Percentiles rank a stretch among this genome's conserved stretches.
Conservation (phyloP, 1,284 basidiomycete species). For the Neotropicomus parvogracilis region DNA sequence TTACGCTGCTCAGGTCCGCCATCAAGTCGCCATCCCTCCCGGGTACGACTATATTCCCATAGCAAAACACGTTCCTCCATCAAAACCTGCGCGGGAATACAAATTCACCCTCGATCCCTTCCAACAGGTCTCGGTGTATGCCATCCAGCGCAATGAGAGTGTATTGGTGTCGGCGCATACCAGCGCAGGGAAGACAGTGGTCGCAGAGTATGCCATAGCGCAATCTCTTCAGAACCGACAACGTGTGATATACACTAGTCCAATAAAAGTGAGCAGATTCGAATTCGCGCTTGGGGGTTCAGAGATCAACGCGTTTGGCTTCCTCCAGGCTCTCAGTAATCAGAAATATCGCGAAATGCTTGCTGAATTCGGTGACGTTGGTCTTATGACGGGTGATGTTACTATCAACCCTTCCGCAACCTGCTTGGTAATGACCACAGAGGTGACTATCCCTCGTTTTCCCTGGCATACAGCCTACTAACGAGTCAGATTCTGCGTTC, state of each 20-base stretch:
- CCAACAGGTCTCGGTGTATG: conserved; percentile 91
- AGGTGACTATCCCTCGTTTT: conserved; percentile 52
- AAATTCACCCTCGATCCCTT: conserved; percentile 98
- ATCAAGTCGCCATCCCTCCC: conserved; percentile 94
- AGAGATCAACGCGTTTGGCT: conserved; percentile 7
- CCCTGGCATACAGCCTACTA: background rate
- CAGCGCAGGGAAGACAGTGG: conserved; percentile 97
- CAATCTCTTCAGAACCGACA: conserved; percentile 91
- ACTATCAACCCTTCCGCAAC: conserved; percentile 97
- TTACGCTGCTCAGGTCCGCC: conserved; percentile 61
- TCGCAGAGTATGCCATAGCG: conserved; percentile 99
- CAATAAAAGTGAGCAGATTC: conserved; percentile 82
- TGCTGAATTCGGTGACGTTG: conserved; percentile 96
- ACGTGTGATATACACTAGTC: conserved; percentile 98
- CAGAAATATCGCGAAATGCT: conserved; percentile 99
- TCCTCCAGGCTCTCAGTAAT: conserved; percentile 84
- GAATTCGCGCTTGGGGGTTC: conserved; percentile 18
- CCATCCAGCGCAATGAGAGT: conserved; percentile 96
- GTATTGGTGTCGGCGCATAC: conserved; percentile 99
- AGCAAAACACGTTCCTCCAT: conserved; percentile 85
- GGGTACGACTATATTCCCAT: conserved; percentile 92
- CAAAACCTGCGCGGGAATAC: conserved; percentile 90
- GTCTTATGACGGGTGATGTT: conserved; percentile 99
- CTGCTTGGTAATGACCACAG: conserved; percentile 99
- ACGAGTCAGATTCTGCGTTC: conserved; percentile 85